phyloP scores from a whole-genome alignment of 768 basidiomycete species.

The Tylopilus subfusipes region DNA sequence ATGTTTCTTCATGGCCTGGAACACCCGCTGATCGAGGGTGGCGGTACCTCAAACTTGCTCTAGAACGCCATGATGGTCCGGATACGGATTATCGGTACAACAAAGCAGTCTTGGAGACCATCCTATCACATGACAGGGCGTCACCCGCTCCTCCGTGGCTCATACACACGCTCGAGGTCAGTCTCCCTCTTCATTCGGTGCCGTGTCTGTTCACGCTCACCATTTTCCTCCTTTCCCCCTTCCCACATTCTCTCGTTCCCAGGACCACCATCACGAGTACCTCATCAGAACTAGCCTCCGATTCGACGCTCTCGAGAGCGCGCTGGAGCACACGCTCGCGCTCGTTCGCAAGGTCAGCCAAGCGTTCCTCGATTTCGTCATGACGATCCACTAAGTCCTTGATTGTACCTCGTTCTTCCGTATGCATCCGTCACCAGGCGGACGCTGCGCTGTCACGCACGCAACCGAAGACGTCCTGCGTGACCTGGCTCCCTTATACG shows the following conservation, averaged over 20 bases:
- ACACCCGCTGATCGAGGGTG: slow-evolving; percentile 76
- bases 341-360: slow-evolving; percentile 67
- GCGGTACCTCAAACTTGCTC: slow-evolving; percentile 78
- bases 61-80: slow-evolving; percentile 72
- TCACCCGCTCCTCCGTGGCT: slow-evolving; percentile 80
- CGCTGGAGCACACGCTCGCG: slow-evolving; percentile 67
- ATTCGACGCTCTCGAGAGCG: slow-evolving; percentile 75
- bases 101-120: slow-evolving; percentile 72
- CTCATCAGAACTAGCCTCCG: slow-evolving; percentile 76
- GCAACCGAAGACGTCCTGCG: slow-evolving; percentile 50
- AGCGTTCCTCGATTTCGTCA: not conserved
- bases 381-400: slow-evolving; percentile 6
- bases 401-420: not conserved
- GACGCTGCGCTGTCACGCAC: slow-evolving; percentile 51
- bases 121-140: slow-evolving; percentile 62
- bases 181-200: slow-evolving; percentile 3
- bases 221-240: not conserved
- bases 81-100: slow-evolving; percentile 74
- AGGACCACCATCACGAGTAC: slow-evolving; percentile 75
- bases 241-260: not conserved
- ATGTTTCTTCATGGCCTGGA: slow-evolving; percentile 81
- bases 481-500: slow-evolving; percentile 80
- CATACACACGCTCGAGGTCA: slow-evolving; percentile 67
- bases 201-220: slow-evolving; percentile 1
- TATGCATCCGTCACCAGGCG: slow-evolving; percentile 41